Evolutionary conservation across 1,139 yeast species (phyloP).

Genomic region (Debaryomyces sp.): DNA sequence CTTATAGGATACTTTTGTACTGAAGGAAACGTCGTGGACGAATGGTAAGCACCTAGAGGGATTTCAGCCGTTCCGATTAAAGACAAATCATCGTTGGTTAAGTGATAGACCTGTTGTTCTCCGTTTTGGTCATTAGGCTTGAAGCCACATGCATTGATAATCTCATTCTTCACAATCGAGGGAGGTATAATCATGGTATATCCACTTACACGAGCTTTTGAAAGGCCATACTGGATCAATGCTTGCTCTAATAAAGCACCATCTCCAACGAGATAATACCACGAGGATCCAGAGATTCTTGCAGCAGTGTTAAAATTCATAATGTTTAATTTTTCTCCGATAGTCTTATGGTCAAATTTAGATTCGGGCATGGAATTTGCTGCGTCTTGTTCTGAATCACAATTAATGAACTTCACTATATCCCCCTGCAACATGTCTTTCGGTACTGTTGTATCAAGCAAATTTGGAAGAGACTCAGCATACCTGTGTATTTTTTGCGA

Average conservation of each 20-base stretch:
- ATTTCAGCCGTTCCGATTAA: slow-evolving; percentile 96
- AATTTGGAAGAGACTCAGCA: slow-evolving; percentile 69
- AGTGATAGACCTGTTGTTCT: slow-evolving; percentile 81
- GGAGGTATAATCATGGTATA: slow-evolving; percentile 82
- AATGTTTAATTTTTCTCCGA: slow-evolving; percentile 63
- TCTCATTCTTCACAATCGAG: slow-evolving; percentile 75
- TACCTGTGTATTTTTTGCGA: slow-evolving; percentile 32
- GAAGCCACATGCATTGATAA: slow-evolving; percentile 90
- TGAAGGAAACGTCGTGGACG: slow-evolving; percentile 27
- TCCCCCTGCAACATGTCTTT: slow-evolving; percentile 40
- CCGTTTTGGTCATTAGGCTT: slow-evolving; percentile 88
- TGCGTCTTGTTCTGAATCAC: slow-evolving; percentile 29
- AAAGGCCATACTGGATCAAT: slow-evolving; percentile 73
- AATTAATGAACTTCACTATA: slow-evolving; percentile 54
- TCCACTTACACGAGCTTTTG: slow-evolving; percentile 66
- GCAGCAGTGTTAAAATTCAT: slow-evolving; percentile 77
- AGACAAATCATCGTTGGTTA: slow-evolving; percentile 57
- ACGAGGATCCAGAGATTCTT: slow-evolving; percentile 78
- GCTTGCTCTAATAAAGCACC: slow-evolving; percentile 94
- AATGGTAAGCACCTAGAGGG: slow-evolving; percentile 77
- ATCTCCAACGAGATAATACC: slow-evolving; percentile 84
- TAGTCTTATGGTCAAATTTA: slow-evolving; percentile 60
- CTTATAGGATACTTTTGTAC: slow-evolving; percentile 49
- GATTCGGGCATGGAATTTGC: slow-evolving; percentile 21
- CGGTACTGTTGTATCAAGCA: slow-evolving; percentile 56